phyloP scores from a whole-genome alignment of 1,284 basidiomycete species.

The Marasmius oreades region DNA sequence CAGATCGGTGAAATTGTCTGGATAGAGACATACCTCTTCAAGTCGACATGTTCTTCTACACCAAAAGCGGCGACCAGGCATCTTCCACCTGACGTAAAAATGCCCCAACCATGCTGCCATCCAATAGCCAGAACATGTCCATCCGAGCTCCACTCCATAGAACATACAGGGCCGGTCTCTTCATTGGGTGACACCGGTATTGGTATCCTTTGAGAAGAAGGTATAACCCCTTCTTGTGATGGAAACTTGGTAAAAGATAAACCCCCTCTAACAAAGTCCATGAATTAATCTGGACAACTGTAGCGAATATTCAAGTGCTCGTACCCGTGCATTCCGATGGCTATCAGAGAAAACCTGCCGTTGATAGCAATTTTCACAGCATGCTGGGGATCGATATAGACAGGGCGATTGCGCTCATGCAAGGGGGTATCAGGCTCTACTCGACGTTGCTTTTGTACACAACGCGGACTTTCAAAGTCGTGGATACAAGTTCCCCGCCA shows the following conservation, averaged over 20 bases:
- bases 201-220: slow-evolving; percentile 52
- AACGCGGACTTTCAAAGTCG: slow-evolving; percentile 63
- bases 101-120: slow-evolving; percentile 86
- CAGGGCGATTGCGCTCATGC: slow-evolving; percentile 25
- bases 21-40: slow-evolving; percentile 39
- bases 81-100: slow-evolving; percentile 90
- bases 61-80: slow-evolving; percentile 78
- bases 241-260: slow-evolving; percentile 65
- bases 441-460: slow-evolving; percentile 68
- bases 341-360: slow-evolving; percentile 79
- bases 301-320: slow-evolving; percentile 13
- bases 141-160: slow-evolving; percentile 91
- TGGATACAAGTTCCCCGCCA: slow-evolving; percentile 73
- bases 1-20: not conserved
- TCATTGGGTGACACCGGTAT: slow-evolving; percentile 55
- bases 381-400: slow-evolving; percentile 62
- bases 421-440: slow-evolving; percentile 41
- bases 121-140: slow-evolving; percentile 97
- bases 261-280: slow-evolving; percentile 41
- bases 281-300: not conserved
- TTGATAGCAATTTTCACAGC: slow-evolving; percentile 74
- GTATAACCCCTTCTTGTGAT: slow-evolving; percentile 48
- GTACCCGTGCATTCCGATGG: slow-evolving; percentile 76
- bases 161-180: slow-evolving; percentile 68
- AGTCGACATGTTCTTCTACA: slow-evolving; percentile 61